These are phyloP conservation scores for Metschnikowia baotianmanensis DNA, from an alignment of 805 yeast species.

Conservation along the genomic window DNA sequence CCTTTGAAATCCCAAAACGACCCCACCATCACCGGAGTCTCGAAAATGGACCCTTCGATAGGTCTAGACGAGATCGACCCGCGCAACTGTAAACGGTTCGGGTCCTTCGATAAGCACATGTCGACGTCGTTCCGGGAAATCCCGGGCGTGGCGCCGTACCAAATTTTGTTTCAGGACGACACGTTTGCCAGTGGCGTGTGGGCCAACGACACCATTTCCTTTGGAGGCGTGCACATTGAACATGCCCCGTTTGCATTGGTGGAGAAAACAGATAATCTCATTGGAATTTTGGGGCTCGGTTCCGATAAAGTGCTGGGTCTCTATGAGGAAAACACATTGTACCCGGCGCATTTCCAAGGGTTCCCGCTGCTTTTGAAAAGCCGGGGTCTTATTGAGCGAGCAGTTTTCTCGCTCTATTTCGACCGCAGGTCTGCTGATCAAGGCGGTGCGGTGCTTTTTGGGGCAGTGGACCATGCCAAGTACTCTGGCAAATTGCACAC, in stretches of 20 bases:
- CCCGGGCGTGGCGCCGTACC: conserved; percentile 27
- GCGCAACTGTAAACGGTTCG: neutral
- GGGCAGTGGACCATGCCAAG: conserved; percentile 43
- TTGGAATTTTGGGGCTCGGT: conserved; percentile 77
- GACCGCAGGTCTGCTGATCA: conserved; percentile 29
- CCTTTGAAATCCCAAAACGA: no score
- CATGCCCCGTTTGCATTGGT: conserved; percentile 73
- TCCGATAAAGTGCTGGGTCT: conserved; percentile 24
- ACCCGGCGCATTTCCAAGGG: conserved; percentile 43
- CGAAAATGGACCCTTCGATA: no score
- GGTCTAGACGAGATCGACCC: neutral
- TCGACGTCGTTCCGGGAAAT: neutral
- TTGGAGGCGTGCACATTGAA: conserved; percentile 48
- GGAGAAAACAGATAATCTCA: conserved; percentile 54
- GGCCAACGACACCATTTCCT: conserved; percentile 58
- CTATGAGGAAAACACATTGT: conserved; percentile 23
- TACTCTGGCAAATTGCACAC: conserved; percentile 28
- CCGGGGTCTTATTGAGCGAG: conserved; percentile 53
- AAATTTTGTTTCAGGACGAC: conserved; percentile 46
- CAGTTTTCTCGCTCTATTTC: conserved; percentile 62
- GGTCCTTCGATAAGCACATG: neutral
- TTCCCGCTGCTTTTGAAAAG: conserved; percentile 59
- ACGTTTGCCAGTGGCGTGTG: conserved; percentile 49
- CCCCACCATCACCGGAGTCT: no score
- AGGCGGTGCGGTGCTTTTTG: conserved; percentile 39